These are phyloP conservation scores for Casaregolazyma lundiana DNA, from an alignment of 1,139 yeast genomes.

Conservation along the genomic window DNA sequence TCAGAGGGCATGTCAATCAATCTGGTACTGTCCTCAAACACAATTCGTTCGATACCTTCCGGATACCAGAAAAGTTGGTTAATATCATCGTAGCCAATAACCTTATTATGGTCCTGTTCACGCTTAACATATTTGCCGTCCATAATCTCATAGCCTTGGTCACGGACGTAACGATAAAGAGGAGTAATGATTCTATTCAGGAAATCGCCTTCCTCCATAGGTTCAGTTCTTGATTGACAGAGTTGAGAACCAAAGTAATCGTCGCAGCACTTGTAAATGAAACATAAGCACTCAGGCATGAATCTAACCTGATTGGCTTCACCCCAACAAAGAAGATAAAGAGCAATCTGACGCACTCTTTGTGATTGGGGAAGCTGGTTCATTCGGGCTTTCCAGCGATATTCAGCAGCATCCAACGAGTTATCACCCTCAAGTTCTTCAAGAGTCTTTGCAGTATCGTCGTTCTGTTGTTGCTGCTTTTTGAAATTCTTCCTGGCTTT, in stretches of 20 bases:
- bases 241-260: conserved; percentile 85
- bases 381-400: conserved; percentile 80
- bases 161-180: conserved; percentile 79
- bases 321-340: conserved; percentile 93
- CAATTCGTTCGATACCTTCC: conserved; percentile 92
- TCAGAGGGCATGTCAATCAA: conserved; percentile 84
- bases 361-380: conserved; percentile 63
- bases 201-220: conserved; percentile 90
- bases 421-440: conserved; percentile 86
- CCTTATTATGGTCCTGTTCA: conserved; percentile 90
- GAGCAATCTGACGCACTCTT: conserved; percentile 84
- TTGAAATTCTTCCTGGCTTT: conserved; percentile 56
- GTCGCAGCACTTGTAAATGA: conserved; percentile 86
- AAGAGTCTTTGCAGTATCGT: conserved; percentile 50
- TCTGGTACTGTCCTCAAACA: conserved; percentile 86
- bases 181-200: conserved; percentile 92
- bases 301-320: conserved; percentile 97
- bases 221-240: conserved; percentile 78
- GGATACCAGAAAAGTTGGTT: conserved; percentile 99
- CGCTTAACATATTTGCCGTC: conserved; percentile 97
- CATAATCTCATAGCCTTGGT: conserved; percentile 90
- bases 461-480: conserved; percentile 49
- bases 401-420: conserved; percentile 74
- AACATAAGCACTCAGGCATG: conserved; percentile 88
- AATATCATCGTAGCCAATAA: conserved; percentile 97